These are phyloP conservation scores for Arabidopsis arenosa DNA, from an alignment of 345 rosid species.

Conservation along the genomic window DNA sequence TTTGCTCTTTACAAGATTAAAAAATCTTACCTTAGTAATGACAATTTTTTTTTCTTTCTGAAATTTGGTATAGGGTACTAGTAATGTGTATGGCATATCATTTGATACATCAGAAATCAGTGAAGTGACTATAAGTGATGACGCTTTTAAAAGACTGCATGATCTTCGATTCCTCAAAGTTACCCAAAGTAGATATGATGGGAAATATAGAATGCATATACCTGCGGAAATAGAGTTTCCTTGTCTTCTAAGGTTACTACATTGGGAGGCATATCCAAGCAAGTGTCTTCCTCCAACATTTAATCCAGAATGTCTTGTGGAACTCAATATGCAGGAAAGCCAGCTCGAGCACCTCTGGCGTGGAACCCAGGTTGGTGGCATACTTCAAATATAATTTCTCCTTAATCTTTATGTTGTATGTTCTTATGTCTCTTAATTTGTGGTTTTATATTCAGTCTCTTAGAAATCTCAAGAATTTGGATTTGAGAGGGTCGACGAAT, in stretches of 20 bases:
- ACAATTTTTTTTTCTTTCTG: neutral
- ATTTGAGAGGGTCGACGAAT: neutral
- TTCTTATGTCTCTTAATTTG: neutral
- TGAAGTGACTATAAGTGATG: neutral
- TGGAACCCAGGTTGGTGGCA: conserved; percentile 20
- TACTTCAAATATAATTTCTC: neutral
- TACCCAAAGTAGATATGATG: neutral
- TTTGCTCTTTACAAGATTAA: neutral
- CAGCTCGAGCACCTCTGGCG: conserved; percentile 31
- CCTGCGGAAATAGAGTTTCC: conserved; percentile 11
- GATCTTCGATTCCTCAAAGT: conserved; percentile 35
- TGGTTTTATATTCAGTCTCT: conserved; percentile 14
- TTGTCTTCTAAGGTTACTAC: conserved; percentile 1
- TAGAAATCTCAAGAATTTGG: conserved; percentile 19
- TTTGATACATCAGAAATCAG: neutral
- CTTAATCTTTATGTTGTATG: neutral
- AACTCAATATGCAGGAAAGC: conserved; percentile 2
- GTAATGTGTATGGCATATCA: conserved; percentile 21
- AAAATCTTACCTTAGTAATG: neutral
- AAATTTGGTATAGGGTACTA: conserved; percentile 15
- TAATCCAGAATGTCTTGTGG: neutral
- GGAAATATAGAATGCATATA: neutral
- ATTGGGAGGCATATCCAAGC: conserved; percentile 24
- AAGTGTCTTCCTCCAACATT: conserved; percentile 34
- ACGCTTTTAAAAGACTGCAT: conserved; percentile 22